Percentiles rank a stretch among this genome's conserved stretches.
phyloP scores from a whole-genome alignment of 2,329 filamentous ascomycete species.

The Phoma sp. region DNA sequence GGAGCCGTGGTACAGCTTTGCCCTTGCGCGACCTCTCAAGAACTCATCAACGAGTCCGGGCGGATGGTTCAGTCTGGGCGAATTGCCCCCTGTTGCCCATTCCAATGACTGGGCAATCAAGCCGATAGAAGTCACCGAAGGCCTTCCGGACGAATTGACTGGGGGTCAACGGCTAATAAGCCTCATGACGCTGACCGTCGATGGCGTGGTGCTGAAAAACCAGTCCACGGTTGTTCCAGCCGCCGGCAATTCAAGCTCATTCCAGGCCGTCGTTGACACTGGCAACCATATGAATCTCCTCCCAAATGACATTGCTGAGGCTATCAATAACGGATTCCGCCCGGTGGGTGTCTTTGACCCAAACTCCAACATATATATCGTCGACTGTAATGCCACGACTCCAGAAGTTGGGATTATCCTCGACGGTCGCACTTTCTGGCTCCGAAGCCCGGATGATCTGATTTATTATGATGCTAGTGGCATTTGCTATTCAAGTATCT shows the following conservation, averaged over 20 bases:
- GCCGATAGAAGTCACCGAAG: constrained; percentile 6
- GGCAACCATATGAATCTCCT: constrained; percentile 8
- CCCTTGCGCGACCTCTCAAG: background rate
- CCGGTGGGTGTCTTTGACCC: background rate
- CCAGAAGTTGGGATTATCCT: constrained; percentile 2
- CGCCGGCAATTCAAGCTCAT: background rate
- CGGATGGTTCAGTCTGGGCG: constrained; percentile 6
- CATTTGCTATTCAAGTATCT: constrained; percentile 1
- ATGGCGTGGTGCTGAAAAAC: background rate
- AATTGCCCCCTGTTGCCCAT: constrained; percentile 5
- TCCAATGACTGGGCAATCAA: constrained; percentile 6
- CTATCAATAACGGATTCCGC: background rate
- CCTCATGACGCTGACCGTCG: constrained; percentile 5
- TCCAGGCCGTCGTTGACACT: constrained; percentile 8
- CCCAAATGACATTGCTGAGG: background rate
- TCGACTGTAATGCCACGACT: constrained; percentile 5
- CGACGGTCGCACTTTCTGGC: constrained; percentile 7
- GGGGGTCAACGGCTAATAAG: background rate
- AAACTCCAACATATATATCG: background rate
- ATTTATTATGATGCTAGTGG: constrained; percentile 2
- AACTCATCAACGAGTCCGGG: background rate
- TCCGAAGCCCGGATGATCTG: background rate
- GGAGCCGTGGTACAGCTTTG: constrained; percentile 8
- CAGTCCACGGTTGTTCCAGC: no score
- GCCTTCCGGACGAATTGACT: constrained; percentile 3